These are phyloP conservation scores for Polyporus arcularius DNA, from an alignment of 768 basidiomycete genomes.

Conservation along the genomic window DNA sequence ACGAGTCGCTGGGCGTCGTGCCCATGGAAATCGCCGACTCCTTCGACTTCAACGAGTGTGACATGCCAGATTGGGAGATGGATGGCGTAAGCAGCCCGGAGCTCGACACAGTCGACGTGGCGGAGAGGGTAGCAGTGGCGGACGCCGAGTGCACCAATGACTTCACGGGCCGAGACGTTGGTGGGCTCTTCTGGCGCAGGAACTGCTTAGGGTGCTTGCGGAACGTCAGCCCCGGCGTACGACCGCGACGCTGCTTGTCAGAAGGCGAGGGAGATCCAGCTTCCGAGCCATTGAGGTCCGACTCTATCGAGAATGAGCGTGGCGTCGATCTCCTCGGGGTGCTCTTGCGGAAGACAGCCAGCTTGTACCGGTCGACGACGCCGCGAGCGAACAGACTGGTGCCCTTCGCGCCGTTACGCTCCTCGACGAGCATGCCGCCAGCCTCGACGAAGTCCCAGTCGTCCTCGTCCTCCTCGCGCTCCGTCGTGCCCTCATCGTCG, in stretches of 20 bases:
- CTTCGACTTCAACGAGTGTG: constrained; percentile 79
- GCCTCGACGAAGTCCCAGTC: constrained; percentile 92
- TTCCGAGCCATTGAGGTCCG: constrained; percentile 40
- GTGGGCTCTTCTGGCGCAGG: constrained; percentile 67
- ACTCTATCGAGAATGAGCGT: constrained; percentile 56
- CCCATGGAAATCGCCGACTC: constrained; percentile 77
- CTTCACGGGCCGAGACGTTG: constrained; percentile 40
- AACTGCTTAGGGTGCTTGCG: constrained; percentile 73
- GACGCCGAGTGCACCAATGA: constrained; percentile 47
- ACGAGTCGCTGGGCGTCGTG: constrained; percentile 61
- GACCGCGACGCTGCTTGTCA: constrained; percentile 64
- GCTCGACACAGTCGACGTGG: constrained; percentile 42
- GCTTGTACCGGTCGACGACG: constrained; percentile 83
- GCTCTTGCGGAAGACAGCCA: constrained; percentile 85
- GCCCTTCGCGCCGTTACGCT: constrained; percentile 77
- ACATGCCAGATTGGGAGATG: constrained; percentile 52
- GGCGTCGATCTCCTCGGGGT: constrained; percentile 53
- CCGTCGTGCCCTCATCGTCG: constrained; percentile 43
- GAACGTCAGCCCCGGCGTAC: constrained; percentile 69
- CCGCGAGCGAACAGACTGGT: constrained; percentile 88
- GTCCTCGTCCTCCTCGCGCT: constrained; percentile 68
- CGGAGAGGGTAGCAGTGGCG: constrained; percentile 48
- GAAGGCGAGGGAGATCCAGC: constrained; percentile 47
- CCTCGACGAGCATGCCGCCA: constrained; percentile 66
- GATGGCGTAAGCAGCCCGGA: constrained; percentile 64